Evolutionary conservation across 2,329 filamentous ascomycete species (phyloP), one percentile per base, ranked within the genome.

Genomic region (Thermomyces lanuginosus): DNA sequence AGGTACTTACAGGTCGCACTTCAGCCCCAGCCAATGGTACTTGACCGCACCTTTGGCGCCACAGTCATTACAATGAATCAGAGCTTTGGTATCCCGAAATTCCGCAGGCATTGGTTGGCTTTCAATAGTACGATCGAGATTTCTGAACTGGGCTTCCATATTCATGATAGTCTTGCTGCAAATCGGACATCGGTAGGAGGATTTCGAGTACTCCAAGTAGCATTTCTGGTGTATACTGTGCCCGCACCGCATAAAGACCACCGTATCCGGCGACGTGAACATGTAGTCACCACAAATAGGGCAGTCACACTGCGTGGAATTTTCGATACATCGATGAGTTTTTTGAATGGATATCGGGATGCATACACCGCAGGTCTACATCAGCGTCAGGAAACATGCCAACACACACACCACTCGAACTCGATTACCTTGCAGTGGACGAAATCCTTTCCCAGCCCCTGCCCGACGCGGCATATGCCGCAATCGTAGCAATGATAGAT

Each of bases 401-500:
- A 22, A 6, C 18, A n/a, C 20, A 16, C 15, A 8, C 22, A 12
- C 10, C 16, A 10, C 8, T 17, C 21, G 21, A 6, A 24, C 14
- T 8, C 11, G 15, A 16, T n/a, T 16, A 86, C 82, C 69, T 92
- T 91, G 76, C 89, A 98, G 53, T 98, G 89, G 45, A 91, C 84
- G 49, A 92, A 98, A 48, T 98, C 89, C 48, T 92, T 95, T 3
- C 89, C 86, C 16, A 98, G 60, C 1, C 89, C 89, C 49, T 82
- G 71, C 1, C 89, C 89, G 31, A 84, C 75, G 32, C 89, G 70
- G 48, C 89, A 98, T 34, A 98, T 92, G 4, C 89, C 89, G 51
- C 89, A 98, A 44, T 95, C 89, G 44, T 74, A 69, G 51, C 89
- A 98, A 49, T 98, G 89, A 47, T 98, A 98, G 31, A 95, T 92